Base-by-base conservation (phyloP, 768 basidiomycete genomes). In the Boletus huronensis region DNA sequence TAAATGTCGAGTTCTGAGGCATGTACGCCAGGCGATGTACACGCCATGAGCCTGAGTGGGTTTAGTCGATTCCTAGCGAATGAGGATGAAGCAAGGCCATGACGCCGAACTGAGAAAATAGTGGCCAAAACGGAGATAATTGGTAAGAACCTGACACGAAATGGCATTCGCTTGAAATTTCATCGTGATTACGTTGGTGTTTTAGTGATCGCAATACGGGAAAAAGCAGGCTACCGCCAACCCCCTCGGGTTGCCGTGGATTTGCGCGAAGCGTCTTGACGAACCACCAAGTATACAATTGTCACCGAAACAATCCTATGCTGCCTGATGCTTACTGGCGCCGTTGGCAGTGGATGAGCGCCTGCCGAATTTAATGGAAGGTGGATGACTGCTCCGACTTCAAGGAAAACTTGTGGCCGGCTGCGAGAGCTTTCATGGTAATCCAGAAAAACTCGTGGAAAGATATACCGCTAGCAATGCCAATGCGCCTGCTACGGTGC, bases 341-440 rank as follows among this genome's bases (percentile, higher is more conserved):
- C 50, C 17, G 35, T 47, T 41, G 46, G 53, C 44, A 21, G 52
- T 50, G 53, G 41, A 32, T 36, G 23, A 3, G 51, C 48, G 54
- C 13, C 50, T 48, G 51, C 40, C 41, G 34, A 50, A 39, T 28
- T 45, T 48, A 53, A 54, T 35, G 54, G 40, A 39, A 52, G 45
- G 53, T 50, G 58, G 39, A 16, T 21, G 48, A 38, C 28, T 45
- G 43, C 38, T 29, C 23, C 50, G 45, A 17, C 64, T 39, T 57
- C 53, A 45, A 66, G 64, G 62, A 56, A 55, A 61, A 61, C 65
- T 64, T 65, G 62, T 58, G 64, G 62, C 29, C 58, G 64, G 62
- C 58, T 65, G 58, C 52, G 34, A 53, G 39, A 34, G 55, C 16
- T n/a, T 42, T 49, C 34, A 53, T 53, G 61, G 44, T 25, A 53